Conservation (phyloP, 73 alveolate genomes). For the Blepharisma japonicum region DNA sequence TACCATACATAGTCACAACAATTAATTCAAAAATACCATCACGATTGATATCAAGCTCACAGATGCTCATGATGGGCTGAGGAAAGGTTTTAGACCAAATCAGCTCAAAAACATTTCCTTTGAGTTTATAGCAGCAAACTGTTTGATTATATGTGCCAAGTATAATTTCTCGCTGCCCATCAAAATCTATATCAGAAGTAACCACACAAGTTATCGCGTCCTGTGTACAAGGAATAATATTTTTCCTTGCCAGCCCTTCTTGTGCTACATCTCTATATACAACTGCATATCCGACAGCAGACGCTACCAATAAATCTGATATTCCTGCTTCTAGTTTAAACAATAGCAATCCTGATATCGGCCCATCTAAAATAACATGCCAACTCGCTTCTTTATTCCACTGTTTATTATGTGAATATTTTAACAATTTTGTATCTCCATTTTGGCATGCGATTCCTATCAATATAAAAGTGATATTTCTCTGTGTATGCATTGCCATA, state of each 20-base stretch:
- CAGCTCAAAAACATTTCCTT: not conserved
- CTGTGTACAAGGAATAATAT: not conserved
- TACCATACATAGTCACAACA: not conserved
- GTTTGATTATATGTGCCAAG: not conserved
- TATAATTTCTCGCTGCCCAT: constrained; percentile 14
- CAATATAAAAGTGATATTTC: not conserved
- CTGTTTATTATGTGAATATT: not conserved
- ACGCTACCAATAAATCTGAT: constrained; percentile 6
- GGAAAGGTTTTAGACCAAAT: not conserved
- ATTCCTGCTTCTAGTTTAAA: not conserved
- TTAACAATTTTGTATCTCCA: not conserved
- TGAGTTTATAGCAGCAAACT: not conserved
- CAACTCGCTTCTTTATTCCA: not conserved
- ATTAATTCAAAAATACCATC: constrained; percentile 1
- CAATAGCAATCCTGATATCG: not conserved
- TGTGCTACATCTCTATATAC: constrained; percentile 5
- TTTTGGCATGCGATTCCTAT: constrained; percentile 15
- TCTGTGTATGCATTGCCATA: not conserved
- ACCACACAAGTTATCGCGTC: constrained; percentile 20
- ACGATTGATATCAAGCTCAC: constrained; percentile 1
- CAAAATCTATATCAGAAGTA: constrained; percentile 16
- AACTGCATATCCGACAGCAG: constrained; percentile 8
- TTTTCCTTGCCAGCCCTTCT: not conserved
- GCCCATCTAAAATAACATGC: not conserved
- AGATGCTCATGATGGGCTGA: not conserved